Percentiles rank a stretch among this genome's conserved stretches.
Evolutionary conservation across 441 rosid genomes (phyloP).

Genomic region (Adansonia grandidieri): DNA sequence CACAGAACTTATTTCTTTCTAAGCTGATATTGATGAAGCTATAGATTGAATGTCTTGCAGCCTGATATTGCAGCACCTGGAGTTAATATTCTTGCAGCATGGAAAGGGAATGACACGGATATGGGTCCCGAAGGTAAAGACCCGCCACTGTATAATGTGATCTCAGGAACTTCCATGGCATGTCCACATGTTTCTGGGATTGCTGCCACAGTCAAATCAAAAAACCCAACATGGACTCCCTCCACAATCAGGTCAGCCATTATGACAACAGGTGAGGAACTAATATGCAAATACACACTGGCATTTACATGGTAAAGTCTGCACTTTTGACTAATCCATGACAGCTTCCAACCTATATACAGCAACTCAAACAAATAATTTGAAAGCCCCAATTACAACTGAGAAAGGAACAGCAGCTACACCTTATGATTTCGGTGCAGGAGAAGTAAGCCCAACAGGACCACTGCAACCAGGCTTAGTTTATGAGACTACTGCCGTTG

Average conservation of each 20-base stretch:
- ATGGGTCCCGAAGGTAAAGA: conserved; percentile 50
- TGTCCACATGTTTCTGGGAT: conserved; percentile 77
- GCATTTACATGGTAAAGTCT: neutral
- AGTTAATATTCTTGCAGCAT: conserved; percentile 73
- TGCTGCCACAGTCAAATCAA: conserved; percentile 60
- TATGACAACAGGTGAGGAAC: conserved; percentile 67
- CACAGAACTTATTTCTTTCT: neutral
- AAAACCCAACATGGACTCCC: conserved; percentile 64
- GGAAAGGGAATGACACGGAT: conserved; percentile 63
- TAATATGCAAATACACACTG: neutral
- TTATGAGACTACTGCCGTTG: conserved; percentile 60
- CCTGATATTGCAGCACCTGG: conserved; percentile 89
- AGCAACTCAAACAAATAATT: conserved; percentile 71
- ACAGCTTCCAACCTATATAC: conserved; percentile 23
- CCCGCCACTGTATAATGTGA: conserved; percentile 52
- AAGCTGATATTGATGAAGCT: neutral
- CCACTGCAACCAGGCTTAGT: conserved; percentile 73
- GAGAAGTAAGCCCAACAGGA: conserved; percentile 59
- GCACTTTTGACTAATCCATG: conserved; percentile 4
- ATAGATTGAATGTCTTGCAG: conserved; percentile 42
- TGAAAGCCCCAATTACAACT: conserved; percentile 54
- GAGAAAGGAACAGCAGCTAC: conserved; percentile 60
- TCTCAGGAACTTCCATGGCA: conserved; percentile 91
- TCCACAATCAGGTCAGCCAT: conserved; percentile 76
- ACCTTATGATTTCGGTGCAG: conserved; percentile 73